Evolutionary conservation across 306 rosid species (phyloP).

Genomic region (Luffa aegyptiaca): DNA sequence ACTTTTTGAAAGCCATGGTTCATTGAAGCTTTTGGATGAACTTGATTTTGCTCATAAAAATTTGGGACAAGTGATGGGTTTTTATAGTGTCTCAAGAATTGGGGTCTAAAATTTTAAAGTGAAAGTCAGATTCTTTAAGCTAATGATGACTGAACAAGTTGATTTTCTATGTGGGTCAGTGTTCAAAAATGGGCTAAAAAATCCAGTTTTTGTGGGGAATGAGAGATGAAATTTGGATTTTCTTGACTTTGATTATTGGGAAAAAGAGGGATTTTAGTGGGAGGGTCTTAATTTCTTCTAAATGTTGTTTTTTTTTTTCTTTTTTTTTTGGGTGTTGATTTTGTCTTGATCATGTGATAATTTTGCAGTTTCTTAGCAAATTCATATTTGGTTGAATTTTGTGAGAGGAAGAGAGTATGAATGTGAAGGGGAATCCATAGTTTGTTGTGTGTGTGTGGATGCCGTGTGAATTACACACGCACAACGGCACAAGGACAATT

Average conservation of each 20-base stretch:
- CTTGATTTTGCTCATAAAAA: neutral
- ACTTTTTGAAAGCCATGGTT: slow-evolving; percentile 39
- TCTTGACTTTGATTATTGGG: neutral
- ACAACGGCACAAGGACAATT: neutral
- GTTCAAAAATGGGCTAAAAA: neutral
- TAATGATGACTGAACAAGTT: slow-evolving; percentile 1
- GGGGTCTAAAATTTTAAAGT: neutral
- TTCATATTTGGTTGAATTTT: neutral
- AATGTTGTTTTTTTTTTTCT: neutral
- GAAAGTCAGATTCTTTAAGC: neutral
- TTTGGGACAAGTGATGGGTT: neutral
- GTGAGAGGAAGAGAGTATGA: neutral
- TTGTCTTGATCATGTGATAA: neutral
- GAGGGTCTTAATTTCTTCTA: neutral
- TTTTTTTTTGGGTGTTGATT: neutral
- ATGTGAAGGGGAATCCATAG: neutral
- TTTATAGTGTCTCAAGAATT: neutral
- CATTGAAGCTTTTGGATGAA: neutral
- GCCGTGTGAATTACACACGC: neutral
- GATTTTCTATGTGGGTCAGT: neutral
- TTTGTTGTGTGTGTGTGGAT: neutral
- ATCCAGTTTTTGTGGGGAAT: neutral
- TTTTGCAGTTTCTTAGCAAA: neutral
- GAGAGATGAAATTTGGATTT: neutral
- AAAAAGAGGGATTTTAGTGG: neutral